Evolutionary conservation across 169 alveolate species (phyloP).

Genomic region (Eimeria sp.): DNA sequence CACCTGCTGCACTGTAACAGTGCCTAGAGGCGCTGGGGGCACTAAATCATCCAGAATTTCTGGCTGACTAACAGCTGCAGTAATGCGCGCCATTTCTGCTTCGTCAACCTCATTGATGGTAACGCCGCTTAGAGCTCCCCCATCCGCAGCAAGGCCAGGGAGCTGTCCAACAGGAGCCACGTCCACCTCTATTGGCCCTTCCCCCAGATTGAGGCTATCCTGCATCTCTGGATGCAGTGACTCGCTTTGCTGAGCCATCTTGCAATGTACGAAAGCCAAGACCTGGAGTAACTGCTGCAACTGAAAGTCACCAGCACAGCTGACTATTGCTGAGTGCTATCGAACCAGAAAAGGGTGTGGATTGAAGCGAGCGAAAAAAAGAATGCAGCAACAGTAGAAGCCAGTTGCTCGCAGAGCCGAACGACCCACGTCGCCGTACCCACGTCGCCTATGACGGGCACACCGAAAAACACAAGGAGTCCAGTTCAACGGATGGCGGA

Average conservation of each 20-base stretch:
- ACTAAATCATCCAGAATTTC: slow-evolving; percentile 63
- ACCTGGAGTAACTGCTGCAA: slow-evolving; percentile 38
- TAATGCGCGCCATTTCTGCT: slow-evolving; percentile 66
- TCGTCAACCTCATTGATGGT: slow-evolving; percentile 70
- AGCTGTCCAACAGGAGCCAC: slow-evolving; percentile 68
- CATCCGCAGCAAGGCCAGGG: slow-evolving; percentile 73
- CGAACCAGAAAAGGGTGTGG: not conserved
- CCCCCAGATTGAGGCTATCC: slow-evolving; percentile 65
- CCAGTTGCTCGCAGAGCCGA: slow-evolving; percentile 1
- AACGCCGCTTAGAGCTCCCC: slow-evolving; percentile 77
- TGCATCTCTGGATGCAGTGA: slow-evolving; percentile 69
- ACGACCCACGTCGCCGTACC: slow-evolving; percentile 17
- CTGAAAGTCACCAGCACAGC: not conserved
- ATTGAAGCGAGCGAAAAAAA: slow-evolving; percentile 14
- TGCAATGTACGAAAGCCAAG: slow-evolving; percentile 10
- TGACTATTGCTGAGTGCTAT: not conserved
- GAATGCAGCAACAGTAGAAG: not conserved
- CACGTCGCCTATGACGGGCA: slow-evolving; percentile 1
- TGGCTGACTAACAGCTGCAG: slow-evolving; percentile 38
- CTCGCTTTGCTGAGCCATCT: slow-evolving; percentile 40
- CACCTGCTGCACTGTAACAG: slow-evolving; percentile 75
- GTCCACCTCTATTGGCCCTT: slow-evolving; percentile 76
- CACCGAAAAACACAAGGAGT: not conserved
- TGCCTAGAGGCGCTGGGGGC: slow-evolving; percentile 74
- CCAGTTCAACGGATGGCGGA: not conserved